Percentiles rank a stretch among this genome's conserved stretches.
Evolutionary conservation across 2,329 filamentous ascomycete species (phyloP).

Genomic region (Chaetothyriales sp.): DNA sequence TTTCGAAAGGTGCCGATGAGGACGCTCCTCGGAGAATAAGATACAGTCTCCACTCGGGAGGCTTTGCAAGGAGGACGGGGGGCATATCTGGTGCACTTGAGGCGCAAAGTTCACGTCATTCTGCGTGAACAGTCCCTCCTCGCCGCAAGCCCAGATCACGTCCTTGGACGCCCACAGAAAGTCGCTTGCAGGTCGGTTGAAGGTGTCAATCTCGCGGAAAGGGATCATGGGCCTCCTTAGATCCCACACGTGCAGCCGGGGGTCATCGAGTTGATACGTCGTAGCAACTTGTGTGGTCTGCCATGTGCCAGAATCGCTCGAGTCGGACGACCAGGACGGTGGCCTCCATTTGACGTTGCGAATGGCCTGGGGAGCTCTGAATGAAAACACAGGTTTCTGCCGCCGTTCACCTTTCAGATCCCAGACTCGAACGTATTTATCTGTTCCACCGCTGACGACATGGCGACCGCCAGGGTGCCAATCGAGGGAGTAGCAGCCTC

Average conservation of each 20-base stretch:
- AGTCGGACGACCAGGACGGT: conserved; percentile 39
- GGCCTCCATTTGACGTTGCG: conserved; percentile 49
- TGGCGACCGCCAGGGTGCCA: conserved; percentile 55
- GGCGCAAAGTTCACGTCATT: conserved; percentile 45
- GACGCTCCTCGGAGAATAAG: conserved; percentile 39
- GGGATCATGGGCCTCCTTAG: conserved; percentile 47
- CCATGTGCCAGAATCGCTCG: conserved; percentile 37
- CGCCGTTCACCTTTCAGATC: conserved; percentile 44
- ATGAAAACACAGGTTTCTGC: conserved; percentile 43
- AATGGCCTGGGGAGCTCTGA: conserved; percentile 47
- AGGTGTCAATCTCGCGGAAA: conserved; percentile 44
- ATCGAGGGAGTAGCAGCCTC: conserved; percentile 46
- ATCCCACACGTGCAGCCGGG: conserved; percentile 49
- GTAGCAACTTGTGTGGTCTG: conserved; percentile 49
- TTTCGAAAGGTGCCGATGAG: conserved; percentile 27
- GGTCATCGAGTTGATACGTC: conserved; percentile 46
- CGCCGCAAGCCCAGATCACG: conserved; percentile 48
- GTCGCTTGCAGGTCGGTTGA: conserved; percentile 41
- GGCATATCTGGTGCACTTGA: conserved; percentile 43
- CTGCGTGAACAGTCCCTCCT: conserved; percentile 46
- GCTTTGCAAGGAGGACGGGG: conserved; percentile 41
- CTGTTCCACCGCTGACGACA: conserved; percentile 45
- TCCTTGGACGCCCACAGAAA: conserved; percentile 51
- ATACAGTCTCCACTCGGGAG: conserved; percentile 43
- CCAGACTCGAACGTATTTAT: conserved; percentile 49